Evolutionary conservation across 805 yeast genomes (phyloP), one percentile per base, ranked within the genome.

Genomic region (Candida maris): DNA sequence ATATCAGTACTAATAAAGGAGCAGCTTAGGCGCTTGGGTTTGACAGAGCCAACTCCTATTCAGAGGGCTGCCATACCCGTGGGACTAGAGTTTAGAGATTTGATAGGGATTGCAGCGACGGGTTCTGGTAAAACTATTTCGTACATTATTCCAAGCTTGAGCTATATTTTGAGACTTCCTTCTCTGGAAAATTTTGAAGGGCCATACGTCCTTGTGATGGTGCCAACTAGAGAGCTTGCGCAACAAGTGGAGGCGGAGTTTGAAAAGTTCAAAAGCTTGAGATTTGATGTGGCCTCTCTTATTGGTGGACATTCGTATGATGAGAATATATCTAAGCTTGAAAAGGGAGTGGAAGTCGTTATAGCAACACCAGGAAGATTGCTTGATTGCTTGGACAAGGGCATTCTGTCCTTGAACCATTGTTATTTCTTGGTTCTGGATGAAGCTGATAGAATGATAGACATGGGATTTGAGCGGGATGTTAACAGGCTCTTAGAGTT

Each of bases 391-490:
- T 45, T 89, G 13, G 87, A 82, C 38, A 67, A 83, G 35, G 76
- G 78, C n/a, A 64, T 82, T 15, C 41, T 88, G 3, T 72, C 71
- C 1, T 61, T 89, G 22, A 65, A 64, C 26, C 75, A 76, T 40
- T 76, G 95, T 43, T 71, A 71, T 42, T 82, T 78, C 42, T 61
- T 91, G 16, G 81, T 85, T 2, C 70, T 89, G 66, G 98, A 91
- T 64, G 98, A 91, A 61, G 96, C 96, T 2, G 98, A 91, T 59
- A 70, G 89, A 47, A 91, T 91, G 97, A 79, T 91, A 28, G 96
- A 88, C 57, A 73, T 91, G 76, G 97, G 97, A 4, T 91, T 91
- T 57, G 96, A 87, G 56, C 82, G 75, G 22, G 87, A 87, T 52
- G 74, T 91, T 31, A 73, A 71, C 16, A 67, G 71, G 27, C 77